Percentiles rank a stretch among this genome's conserved stretches.
Evolutionary conservation across 306 rosid species (phyloP).

Genomic region (Cucurbita maxima): DNA sequence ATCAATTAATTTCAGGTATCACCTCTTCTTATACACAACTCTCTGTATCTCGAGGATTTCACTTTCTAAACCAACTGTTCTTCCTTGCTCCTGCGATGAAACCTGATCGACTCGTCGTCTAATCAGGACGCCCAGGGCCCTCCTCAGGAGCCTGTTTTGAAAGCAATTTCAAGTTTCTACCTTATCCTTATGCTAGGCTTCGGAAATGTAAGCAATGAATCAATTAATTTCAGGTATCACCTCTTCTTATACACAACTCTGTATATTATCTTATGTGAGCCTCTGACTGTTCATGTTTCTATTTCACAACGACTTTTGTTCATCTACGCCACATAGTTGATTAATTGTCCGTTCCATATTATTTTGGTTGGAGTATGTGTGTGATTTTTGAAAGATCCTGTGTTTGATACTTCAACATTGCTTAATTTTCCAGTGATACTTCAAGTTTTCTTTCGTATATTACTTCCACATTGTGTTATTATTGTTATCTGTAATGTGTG

Average conservation of each 20-base stretch:
- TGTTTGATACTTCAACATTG: too few relatives aligned
- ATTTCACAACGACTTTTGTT: neutral
- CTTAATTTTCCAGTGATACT: too few relatives aligned
- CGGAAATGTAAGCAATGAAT: neutral
- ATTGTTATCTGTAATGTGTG: neutral
- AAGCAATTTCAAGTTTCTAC: slow-evolving; percentile 80
- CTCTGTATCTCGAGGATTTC: slow-evolving; percentile 19
- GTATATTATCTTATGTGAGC: neutral
- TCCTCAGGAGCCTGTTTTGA: slow-evolving; percentile 82
- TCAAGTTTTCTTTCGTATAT: too few relatives aligned
- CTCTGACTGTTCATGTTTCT: neutral
- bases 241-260: too few relatives aligned
- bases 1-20: too few relatives aligned
- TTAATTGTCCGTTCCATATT: too few relatives aligned
- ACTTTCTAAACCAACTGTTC: slow-evolving; percentile 16
- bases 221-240: neutral
- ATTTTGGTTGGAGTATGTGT: too few relatives aligned
- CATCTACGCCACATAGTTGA: neutral
- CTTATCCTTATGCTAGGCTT: neutral
- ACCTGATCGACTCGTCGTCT: slow-evolving; percentile 24
- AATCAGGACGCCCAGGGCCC: slow-evolving; percentile 77
- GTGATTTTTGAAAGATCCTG: too few relatives aligned
- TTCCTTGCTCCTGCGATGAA: slow-evolving; percentile 38
- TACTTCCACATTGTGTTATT: neutral
- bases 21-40: too few relatives aligned